A percentile compares a stretch with the other conserved stretches of the same genome.
phyloP scores from a whole-genome alignment of 148 eudicot genomes.

The Salicornia ramosissima region DNA sequence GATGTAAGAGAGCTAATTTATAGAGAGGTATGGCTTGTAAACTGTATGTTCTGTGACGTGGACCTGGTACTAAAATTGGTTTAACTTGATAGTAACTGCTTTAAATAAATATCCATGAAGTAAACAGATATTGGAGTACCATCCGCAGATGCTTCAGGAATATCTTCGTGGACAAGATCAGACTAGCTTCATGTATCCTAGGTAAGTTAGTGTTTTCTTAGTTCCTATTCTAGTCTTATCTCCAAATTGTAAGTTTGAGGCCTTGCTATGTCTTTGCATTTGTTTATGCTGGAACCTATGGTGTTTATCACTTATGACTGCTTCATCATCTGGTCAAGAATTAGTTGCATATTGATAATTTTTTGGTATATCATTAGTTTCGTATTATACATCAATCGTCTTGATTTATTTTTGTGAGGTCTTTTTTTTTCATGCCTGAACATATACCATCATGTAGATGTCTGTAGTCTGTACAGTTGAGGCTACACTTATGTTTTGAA shows the following conservation, averaged over 20 bases:
- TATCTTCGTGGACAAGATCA: slow-evolving; percentile 70
- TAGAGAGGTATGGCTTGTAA: slow-evolving; percentile 58
- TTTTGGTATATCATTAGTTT: background rate
- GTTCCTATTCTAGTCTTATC: background rate
- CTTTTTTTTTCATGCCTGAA: no score
- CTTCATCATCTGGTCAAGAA: background rate
- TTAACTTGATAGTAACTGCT: slow-evolving; percentile 22
- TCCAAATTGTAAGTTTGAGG: background rate
- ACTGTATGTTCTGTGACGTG: background rate
- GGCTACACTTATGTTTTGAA: no score
- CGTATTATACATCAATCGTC: background rate
- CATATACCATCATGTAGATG: no score
- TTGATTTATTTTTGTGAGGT: no score
- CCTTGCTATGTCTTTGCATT: background rate
- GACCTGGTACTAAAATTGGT: slow-evolving; percentile 1
- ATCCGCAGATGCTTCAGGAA: slow-evolving; percentile 92
- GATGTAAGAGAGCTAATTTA: slow-evolving; percentile 82
- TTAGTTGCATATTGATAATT: background rate
- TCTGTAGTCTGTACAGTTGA: no score
- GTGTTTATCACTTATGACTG: background rate
- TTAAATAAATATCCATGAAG: slow-evolving; percentile 28
- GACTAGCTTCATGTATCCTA: slow-evolving; percentile 88
- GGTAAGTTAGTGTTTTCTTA: slow-evolving; percentile 33
- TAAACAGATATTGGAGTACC: slow-evolving; percentile 90
- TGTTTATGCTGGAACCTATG: background rate